Conservation (phyloP, 768 basidiomycete genomes). For the Pulveroboletus sp. region DNA sequence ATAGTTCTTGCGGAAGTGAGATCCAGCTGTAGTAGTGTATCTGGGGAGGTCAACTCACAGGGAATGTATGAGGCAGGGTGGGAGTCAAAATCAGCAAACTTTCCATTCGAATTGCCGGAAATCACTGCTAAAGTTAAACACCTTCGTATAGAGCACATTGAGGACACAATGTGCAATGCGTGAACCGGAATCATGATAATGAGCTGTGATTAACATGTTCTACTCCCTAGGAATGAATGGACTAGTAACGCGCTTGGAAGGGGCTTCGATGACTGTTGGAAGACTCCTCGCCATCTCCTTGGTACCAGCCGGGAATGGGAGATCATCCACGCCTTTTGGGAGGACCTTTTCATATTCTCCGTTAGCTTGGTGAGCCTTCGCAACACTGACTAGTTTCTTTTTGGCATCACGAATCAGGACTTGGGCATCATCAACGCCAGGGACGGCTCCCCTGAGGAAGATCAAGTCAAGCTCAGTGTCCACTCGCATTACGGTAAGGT, state of each 20-base stretch:
- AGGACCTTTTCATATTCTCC: constrained; percentile 75
- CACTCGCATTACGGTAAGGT: constrained; percentile 84
- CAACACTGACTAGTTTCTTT: constrained; percentile 70
- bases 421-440: constrained; percentile 86
- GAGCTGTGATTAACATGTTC: constrained; percentile 13
- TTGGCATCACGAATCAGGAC: constrained; percentile 87
- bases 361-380: constrained; percentile 63
- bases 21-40: neutral
- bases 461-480: constrained; percentile 85
- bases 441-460: constrained; percentile 88
- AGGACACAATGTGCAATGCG: neutral
- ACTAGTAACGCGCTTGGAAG: constrained; percentile 68
- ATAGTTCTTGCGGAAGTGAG: neutral
- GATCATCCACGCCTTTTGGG: constrained; percentile 75
- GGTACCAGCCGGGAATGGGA: constrained; percentile 94
- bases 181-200: neutral
- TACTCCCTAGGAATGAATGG: constrained; percentile 78
- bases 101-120: neutral
- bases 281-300: constrained; percentile 65
- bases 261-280: constrained; percentile 67
- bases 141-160: neutral
- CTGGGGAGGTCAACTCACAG: neutral
- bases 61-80: neutral
- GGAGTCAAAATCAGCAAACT: neutral
- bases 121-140: neutral